phyloP scores from a whole-genome alignment of 495 filamentous ascomycete species.

The Halenospora varia region DNA sequence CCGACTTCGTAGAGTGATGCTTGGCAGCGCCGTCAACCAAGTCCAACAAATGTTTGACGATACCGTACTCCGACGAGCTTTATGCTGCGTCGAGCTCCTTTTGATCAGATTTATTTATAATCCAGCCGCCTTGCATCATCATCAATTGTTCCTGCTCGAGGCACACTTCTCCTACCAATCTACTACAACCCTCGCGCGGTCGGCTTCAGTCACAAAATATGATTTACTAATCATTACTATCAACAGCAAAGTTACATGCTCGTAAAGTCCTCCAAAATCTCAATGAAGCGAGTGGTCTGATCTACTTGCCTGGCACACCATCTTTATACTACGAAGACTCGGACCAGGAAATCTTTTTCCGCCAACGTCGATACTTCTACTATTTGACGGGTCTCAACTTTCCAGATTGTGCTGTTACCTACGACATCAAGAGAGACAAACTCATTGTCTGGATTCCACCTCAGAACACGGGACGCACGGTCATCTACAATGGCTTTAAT shows the following conservation, averaged over 20 bases:
- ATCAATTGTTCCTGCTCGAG: background rate
- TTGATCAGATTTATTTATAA: too few relatives aligned
- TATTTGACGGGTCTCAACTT: slow-evolving; percentile 62
- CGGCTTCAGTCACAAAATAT: background rate
- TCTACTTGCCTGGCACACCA: slow-evolving; percentile 53
- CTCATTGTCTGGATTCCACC: slow-evolving; percentile 59
- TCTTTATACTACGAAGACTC: slow-evolving; percentile 52
- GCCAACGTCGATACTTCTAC: slow-evolving; percentile 69
- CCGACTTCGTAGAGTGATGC: too few relatives aligned
- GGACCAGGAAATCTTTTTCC: slow-evolving; percentile 52
- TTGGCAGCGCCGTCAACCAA: background rate
- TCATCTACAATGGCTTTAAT: slow-evolving; percentile 59
- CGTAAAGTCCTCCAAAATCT: slow-evolving; percentile 66
- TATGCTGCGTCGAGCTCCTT: too few relatives aligned
- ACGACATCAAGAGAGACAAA: slow-evolving; percentile 53
- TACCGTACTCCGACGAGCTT: too few relatives aligned
- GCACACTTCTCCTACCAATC: background rate
- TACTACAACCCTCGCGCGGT: background rate
- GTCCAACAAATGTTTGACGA: background rate
- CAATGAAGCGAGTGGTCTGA: slow-evolving; percentile 56
- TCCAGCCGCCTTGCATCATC: too few relatives aligned
- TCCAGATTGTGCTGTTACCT: slow-evolving; percentile 56
- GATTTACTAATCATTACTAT: background rate
- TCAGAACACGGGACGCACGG: slow-evolving; percentile 42
- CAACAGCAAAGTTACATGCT: slow-evolving; percentile 74